Evolutionary conservation across 495 filamentous ascomycete species (phyloP).

Genomic region (Cryomyces minteri): DNA sequence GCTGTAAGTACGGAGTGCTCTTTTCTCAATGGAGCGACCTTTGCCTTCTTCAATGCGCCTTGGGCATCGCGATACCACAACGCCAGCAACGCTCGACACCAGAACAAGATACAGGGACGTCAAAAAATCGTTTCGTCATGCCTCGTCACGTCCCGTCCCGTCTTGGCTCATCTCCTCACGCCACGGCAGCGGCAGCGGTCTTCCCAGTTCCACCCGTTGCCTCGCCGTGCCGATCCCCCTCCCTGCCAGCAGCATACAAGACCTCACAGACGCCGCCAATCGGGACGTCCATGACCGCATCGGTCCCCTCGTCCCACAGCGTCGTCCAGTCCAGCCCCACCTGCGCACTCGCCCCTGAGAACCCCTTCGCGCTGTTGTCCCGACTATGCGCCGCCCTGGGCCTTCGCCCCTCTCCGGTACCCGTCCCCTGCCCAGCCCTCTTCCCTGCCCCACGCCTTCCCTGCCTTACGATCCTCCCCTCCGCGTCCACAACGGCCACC

Average conservation of each 20-base stretch:
- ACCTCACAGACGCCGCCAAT: slow-evolving; percentile 96
- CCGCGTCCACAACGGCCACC: slow-evolving; percentile 63
- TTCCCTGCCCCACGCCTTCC: slow-evolving; percentile 1
- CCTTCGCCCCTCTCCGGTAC: background rate
- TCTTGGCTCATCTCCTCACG: no score
- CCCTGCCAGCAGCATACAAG: slow-evolving; percentile 41
- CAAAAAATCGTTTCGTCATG: no score
- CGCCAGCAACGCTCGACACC: no score
- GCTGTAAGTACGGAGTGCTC: no score
- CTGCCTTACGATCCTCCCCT: slow-evolving; percentile 31
- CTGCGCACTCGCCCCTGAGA: slow-evolving; percentile 1
- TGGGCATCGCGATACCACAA: no score
- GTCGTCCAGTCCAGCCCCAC: slow-evolving; percentile 49
- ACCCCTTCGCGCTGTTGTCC: slow-evolving; percentile 11
- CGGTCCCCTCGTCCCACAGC: slow-evolving; percentile 82
- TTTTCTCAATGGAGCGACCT: no score
- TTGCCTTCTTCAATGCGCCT: no score
- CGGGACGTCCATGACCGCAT: slow-evolving; percentile 95
- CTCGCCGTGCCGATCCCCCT: slow-evolving; percentile 11
- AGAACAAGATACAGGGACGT: no score
- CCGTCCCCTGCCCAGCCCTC: slow-evolving; percentile 23
- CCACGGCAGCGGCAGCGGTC: no score
- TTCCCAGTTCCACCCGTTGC: background rate
- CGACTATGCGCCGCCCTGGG: slow-evolving; percentile 8
- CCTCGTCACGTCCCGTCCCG: no score